These are phyloP conservation scores for Whalleya microplaca DNA, from an alignment of 2,329 filamentous ascomycete species.

Conservation along the genomic window DNA sequence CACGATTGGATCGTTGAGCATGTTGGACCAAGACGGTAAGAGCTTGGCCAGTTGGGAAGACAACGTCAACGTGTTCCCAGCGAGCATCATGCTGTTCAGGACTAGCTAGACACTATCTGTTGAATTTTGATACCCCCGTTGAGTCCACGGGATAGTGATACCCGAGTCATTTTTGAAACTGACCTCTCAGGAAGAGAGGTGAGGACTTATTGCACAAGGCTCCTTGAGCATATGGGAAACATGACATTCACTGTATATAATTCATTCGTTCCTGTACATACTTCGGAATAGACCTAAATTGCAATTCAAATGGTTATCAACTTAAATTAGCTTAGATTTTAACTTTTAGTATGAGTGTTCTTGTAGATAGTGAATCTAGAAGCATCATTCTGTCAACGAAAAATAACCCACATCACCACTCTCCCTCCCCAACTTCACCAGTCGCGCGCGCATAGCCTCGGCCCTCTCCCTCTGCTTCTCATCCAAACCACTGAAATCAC, in stretches of 20 bases:
- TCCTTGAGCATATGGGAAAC: conserved; percentile 6
- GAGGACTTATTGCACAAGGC: conserved; percentile 1
- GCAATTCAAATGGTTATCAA: background rate
- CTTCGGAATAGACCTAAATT: background rate
- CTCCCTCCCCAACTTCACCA: conserved; percentile 65
- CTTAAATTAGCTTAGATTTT: background rate
- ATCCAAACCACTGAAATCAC: conserved; percentile 56
- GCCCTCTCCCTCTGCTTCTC: conserved; percentile 53
- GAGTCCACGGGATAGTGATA: background rate
- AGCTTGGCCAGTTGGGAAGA: conserved; percentile 37
- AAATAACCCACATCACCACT: conserved; percentile 66
- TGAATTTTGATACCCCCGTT: background rate
- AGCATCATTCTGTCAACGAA: conserved; percentile 57
- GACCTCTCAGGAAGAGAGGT: background rate
- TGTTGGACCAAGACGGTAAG: conserved; percentile 40
- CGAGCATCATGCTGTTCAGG: conserved; percentile 38
- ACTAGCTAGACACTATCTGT: conserved; percentile 24
- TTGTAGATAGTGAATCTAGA: background rate
- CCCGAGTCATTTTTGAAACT: background rate
- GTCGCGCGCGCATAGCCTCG: conserved; percentile 64
- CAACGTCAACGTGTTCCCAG: conserved; percentile 37
- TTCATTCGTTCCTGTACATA: conserved; percentile 20
- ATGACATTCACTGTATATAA: conserved; percentile 24
- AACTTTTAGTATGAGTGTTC: no score
- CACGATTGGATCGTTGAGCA: conserved; percentile 47